phyloP scores from a whole-genome alignment of 306 rosid genomes.

The Adenanthera pavonina region DNA sequence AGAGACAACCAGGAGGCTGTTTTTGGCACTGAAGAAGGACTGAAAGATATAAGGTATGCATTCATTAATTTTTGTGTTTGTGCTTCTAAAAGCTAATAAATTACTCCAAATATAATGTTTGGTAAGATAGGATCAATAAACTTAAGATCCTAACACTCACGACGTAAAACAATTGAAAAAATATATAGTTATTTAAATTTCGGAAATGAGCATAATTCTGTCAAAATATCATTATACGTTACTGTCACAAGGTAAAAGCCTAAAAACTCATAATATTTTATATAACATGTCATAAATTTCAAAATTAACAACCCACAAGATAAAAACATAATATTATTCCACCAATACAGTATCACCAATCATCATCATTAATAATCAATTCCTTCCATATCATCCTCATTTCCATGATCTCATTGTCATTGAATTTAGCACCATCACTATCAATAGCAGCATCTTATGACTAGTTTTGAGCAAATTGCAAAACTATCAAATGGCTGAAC shows the following conservation, averaged over 20 bases:
- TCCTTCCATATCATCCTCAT: background rate
- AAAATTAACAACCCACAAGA: background rate
- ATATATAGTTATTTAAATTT: background rate
- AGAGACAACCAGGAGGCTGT: slow-evolving; percentile 88
- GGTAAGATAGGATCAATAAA: background rate
- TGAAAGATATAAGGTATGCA: slow-evolving; percentile 74
- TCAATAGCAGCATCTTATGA: background rate
- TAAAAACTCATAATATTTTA: background rate
- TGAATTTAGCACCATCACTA: background rate
- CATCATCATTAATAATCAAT: background rate
- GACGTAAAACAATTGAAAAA: background rate
- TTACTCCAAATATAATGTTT: background rate
- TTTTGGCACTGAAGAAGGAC: slow-evolving; percentile 85
- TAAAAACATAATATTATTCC: background rate
- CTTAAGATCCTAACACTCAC: background rate
- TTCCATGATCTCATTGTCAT: background rate
- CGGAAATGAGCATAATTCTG: background rate
- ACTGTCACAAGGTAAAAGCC: background rate
- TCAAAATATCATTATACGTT: background rate
- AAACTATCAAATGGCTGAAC: background rate
- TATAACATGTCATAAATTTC: background rate
- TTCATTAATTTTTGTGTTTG: background rate
- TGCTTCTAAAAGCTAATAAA: background rate
- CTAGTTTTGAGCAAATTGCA: background rate
- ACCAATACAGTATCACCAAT: background rate